Evolutionary conservation across 1,284 basidiomycete species (phyloP), one percentile per base, ranked within the genome.

Genomic region (Cystobasidium sp.): DNA sequence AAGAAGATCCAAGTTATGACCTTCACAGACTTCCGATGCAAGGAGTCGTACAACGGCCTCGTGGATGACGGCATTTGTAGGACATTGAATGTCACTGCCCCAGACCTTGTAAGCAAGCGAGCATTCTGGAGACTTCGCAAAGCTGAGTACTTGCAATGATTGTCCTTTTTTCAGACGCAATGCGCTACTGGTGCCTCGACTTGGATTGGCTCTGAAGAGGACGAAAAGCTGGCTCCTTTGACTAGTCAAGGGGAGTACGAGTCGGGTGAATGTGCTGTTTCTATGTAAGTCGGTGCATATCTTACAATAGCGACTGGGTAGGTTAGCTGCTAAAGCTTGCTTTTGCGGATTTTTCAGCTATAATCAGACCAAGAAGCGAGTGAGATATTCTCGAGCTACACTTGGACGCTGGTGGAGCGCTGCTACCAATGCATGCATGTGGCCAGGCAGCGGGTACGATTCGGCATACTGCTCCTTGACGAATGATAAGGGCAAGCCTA

Each of bases 381-480:
- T 68, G 41, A 20, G 31, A 43, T 56, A 56, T 22, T 56, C 53
- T 41, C 37, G 66, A 31, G 53, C 66, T 44, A n/a, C 20, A 39
- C 41, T 68, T 8, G 52, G 14, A 14, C 47, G 37, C 1, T 68
- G 52, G 53, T 68, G 66, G 66, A 56, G n/a, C 37, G 66, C 66
- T 10, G 66, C 66, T 9, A 18, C 66, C n/a, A 49, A 41, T 9
- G 66, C 52, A 44, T 68, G 66, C 66, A 12, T 68, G 24, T 56
- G 47, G 20, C 52, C 37, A 24, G 66, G 55, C 12, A 56, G 16
- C 39, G 31, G 18, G 9, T 68, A 31, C 37, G 66, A 68, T 49
- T 68, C 66, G 16, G 66, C 66, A 8, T 44, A 56, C 22, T 68
- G 66, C 66, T 58, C 66, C 9, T n/a, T 68, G 5, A 8, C 37